Conservation (phyloP, 164 flowering plant genomes). For the Sextonia rubra region DNA sequence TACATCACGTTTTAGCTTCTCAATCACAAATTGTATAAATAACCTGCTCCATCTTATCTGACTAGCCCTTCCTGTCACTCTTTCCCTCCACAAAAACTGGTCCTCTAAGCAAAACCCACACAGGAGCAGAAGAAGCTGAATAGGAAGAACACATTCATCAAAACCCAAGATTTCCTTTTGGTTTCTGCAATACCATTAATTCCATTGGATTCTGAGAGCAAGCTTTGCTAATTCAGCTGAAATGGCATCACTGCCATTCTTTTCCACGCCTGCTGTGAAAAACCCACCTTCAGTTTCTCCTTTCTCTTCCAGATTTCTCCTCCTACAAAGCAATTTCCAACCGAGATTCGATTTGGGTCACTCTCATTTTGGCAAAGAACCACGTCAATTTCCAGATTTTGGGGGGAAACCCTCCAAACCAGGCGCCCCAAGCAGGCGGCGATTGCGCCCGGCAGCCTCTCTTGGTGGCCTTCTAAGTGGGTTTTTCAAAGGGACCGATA, state of each 20-base stretch:
- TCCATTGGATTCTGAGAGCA: neutral
- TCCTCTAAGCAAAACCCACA: neutral
- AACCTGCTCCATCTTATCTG: neutral
- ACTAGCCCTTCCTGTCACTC: neutral
- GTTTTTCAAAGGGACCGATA: conserved; percentile 72
- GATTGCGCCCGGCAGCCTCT: conserved; percentile 23
- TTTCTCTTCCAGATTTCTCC: conserved; percentile 14
- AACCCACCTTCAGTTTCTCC: conserved; percentile 12
- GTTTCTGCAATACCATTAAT: neutral
- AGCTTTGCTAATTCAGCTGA: neutral
- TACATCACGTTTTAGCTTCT: no score
- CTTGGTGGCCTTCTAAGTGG: conserved; percentile 73
- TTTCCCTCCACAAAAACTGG: neutral
- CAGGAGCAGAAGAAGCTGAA: neutral
- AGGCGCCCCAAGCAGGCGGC: conserved; percentile 9
- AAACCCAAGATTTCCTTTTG: neutral
- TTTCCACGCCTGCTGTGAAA: conserved; percentile 3
- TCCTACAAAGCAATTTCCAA: conserved; percentile 7
- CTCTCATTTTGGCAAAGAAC: conserved; percentile 10
- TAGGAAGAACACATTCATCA: neutral
- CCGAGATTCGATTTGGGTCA: conserved; percentile 16
- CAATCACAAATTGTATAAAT: no score
- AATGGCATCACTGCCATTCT: conserved; percentile 26
- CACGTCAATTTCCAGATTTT: conserved; percentile 5
- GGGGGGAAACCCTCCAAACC: conserved; percentile 15